A percentile compares a stretch with the other conserved stretches of the same genome.
Conservation (phyloP, 345 rosid genomes). For the Citrus hindsii region DNA sequence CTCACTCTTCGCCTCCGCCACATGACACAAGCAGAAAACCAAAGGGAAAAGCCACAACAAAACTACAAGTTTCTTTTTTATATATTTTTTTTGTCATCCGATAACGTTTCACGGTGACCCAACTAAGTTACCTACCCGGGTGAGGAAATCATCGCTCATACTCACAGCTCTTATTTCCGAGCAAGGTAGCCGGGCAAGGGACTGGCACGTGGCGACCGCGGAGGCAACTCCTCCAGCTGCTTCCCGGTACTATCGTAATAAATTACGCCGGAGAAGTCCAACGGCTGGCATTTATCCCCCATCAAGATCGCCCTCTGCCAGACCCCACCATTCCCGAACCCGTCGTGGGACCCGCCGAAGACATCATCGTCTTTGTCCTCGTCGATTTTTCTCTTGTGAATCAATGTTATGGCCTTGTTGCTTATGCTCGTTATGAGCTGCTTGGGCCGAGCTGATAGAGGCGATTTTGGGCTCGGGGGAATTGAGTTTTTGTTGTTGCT, state of each 20-base stretch:
- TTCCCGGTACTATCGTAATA: slow-evolving; percentile 73
- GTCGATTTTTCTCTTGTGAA: slow-evolving; percentile 20
- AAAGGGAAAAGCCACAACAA: not conserved
- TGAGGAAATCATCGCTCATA: not conserved
- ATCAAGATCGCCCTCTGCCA: slow-evolving; percentile 88
- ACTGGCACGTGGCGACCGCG: slow-evolving; percentile 76
- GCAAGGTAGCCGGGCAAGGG: slow-evolving; percentile 47
- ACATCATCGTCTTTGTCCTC: slow-evolving; percentile 14
- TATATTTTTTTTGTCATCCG: not conserved
- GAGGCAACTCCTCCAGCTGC: slow-evolving; percentile 55
- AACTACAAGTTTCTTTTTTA: not conserved
- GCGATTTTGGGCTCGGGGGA: slow-evolving; percentile 23
- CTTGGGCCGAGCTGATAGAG: slow-evolving; percentile 40
- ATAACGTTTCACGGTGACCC: not conserved
- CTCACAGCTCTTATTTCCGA: not conserved
- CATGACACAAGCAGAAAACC: no score
- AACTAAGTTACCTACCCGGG: not conserved
- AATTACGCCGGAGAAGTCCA: slow-evolving; percentile 85
- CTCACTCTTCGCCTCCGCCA: not conserved
- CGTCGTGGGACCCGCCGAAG: slow-evolving; percentile 16
- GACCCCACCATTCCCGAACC: slow-evolving; percentile 72
- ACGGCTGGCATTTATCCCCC: slow-evolving; percentile 96
- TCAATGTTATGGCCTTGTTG: slow-evolving; percentile 49
- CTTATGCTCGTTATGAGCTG: slow-evolving; percentile 47
- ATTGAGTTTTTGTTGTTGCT: not conserved